Percentiles rank a stretch among this genome's conserved stretches.
Evolutionary conservation across 345 rosid genomes (phyloP).

Genomic region (Eucalyptus victrix): DNA sequence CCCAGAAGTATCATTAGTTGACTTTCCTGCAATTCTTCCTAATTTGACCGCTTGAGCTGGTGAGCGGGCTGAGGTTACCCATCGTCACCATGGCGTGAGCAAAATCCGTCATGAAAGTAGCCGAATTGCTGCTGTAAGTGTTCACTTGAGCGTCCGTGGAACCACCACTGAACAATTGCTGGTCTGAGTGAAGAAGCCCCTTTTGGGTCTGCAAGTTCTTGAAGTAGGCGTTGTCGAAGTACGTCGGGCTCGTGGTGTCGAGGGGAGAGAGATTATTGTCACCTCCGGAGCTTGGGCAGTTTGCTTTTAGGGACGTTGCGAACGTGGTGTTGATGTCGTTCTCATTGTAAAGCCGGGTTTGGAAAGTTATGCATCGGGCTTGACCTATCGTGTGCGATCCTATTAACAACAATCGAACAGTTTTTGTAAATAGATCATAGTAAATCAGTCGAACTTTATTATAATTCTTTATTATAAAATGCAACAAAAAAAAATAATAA

Average conservation of each 20-base stretch:
- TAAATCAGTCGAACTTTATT: neutral
- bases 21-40: conserved; percentile 29
- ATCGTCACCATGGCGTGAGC: conserved; percentile 42
- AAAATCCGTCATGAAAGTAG: conserved; percentile 24
- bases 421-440: neutral
- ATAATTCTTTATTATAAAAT: neutral
- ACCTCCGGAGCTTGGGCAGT: conserved; percentile 31
- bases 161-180: conserved; percentile 36
- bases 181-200: conserved; percentile 64
- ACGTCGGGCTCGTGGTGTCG: conserved; percentile 21
- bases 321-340: conserved; percentile 24
- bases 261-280: conserved; percentile 26
- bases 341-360: conserved; percentile 33
- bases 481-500: too few relatives aligned
- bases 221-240: conserved; percentile 55
- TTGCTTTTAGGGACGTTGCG: conserved; percentile 8
- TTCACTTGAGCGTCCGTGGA: conserved; percentile 38
- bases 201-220: conserved; percentile 26
- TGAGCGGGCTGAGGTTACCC: conserved; percentile 34
- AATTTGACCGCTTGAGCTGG: conserved; percentile 33
- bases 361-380: conserved; percentile 39
- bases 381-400: conserved; percentile 46
- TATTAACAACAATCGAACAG: neutral
- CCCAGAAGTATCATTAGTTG: neutral
- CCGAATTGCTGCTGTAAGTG: conserved; percentile 15